Conservation (phyloP, 495 filamentous ascomycete genomes). For the Rostrohypoxylon terebratum region DNA sequence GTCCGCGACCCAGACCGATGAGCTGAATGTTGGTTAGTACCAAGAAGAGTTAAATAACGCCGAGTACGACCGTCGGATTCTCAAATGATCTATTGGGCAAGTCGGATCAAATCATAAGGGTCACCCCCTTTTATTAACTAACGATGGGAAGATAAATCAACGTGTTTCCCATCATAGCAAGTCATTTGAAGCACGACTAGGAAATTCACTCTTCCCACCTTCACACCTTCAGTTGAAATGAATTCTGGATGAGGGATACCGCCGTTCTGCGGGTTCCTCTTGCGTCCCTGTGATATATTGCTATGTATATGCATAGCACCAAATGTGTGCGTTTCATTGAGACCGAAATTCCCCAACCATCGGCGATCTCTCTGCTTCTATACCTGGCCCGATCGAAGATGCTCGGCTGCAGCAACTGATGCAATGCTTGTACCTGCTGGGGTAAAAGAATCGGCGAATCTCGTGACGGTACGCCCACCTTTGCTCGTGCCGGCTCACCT, state of each 20-base stretch:
- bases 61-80: conserved; percentile 36
- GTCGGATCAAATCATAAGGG: conserved; percentile 17
- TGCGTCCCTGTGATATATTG: conserved; percentile 35
- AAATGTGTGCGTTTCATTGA: conserved; percentile 31
- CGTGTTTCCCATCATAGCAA: conserved; percentile 7
- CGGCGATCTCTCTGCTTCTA: conserved; percentile 44
- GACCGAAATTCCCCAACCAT: conserved; percentile 38
- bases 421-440: conserved; percentile 34
- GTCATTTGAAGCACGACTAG: conserved; percentile 6
- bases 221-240: conserved; percentile 4
- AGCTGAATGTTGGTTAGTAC: conserved; percentile 11
- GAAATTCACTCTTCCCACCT: not conserved
- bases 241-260: conserved; percentile 7
- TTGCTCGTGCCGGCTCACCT: conserved; percentile 39
- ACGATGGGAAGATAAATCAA: conserved; percentile 19
- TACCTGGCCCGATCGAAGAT: conserved; percentile 34
- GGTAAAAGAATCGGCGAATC: conserved; percentile 41
- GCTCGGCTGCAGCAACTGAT: conserved; percentile 26
- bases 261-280: conserved; percentile 20
- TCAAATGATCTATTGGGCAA: conserved; percentile 22
- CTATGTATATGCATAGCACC: conserved; percentile 30
- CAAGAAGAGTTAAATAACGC: conserved; percentile 31
- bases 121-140: conserved; percentile 18
- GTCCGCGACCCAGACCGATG: conserved; percentile 19
- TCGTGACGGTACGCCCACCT: conserved; percentile 34